phyloP scores from a whole-genome alignment of 2,329 filamentous ascomycete genomes.

The Gyromitra esculenta region DNA sequence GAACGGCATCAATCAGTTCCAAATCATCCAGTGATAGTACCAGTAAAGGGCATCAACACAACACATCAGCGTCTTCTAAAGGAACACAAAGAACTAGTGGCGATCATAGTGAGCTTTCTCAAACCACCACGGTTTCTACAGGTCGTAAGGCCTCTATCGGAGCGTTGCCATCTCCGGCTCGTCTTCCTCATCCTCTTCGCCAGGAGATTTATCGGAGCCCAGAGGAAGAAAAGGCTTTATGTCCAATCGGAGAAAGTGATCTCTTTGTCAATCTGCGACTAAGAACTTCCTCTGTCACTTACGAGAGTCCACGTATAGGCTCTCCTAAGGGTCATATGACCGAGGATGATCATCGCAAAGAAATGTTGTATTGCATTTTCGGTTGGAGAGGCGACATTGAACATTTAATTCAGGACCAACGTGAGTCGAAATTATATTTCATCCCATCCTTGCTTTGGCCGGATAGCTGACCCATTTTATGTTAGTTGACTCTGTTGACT shows the following conservation, averaged over 20 bases:
- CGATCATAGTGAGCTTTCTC: conserved; percentile 50
- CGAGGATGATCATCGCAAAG: conserved; percentile 78
- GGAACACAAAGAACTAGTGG: conserved; percentile 40
- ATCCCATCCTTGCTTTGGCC: conserved; percentile 16
- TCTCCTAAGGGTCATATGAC: conserved; percentile 52
- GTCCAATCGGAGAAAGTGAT: conserved; percentile 57
- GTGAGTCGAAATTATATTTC: conserved; percentile 60
- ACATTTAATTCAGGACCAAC: conserved; percentile 83
- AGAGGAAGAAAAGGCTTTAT: conserved; percentile 59
- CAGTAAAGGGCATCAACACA: conserved; percentile 44
- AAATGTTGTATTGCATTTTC: conserved; percentile 94
- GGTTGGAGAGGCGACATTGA: conserved; percentile 90
- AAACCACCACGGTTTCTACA: conserved; percentile 46
- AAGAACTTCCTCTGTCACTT: conserved; percentile 56
- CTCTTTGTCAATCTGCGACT: conserved; percentile 66
- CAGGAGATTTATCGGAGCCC: conserved; percentile 58
- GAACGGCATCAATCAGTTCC: conserved; percentile 69
- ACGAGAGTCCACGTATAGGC: conserved; percentile 59
- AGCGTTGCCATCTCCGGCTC: conserved; percentile 38
- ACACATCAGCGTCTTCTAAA: conserved; percentile 40
- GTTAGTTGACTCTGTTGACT: conserved; percentile 55
- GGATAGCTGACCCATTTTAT: conserved; percentile 27
- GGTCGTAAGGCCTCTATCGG: conserved; percentile 48
- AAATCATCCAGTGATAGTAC: conserved; percentile 62
- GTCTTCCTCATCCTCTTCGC: conserved; percentile 56